Percentiles rank a stretch among this genome's conserved stretches.
Evolutionary conservation across 208 protist species (phyloP).

Genomic region (Trypanosoma theileri): DNA sequence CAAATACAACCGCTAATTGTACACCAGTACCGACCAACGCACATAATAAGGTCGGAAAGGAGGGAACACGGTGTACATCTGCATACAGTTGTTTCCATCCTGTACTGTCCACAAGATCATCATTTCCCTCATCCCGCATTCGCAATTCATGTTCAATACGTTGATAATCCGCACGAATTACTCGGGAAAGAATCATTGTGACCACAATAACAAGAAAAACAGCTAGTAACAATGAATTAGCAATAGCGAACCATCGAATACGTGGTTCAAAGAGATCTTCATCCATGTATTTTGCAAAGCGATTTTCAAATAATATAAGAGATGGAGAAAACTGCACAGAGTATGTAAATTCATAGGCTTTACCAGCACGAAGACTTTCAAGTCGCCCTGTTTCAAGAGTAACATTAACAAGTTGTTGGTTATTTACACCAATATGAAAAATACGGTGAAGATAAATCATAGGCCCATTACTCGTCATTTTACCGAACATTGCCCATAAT

Average conservation of each 20-base stretch:
- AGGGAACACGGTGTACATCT: constrained; percentile 94
- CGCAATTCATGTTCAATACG: constrained; percentile 69
- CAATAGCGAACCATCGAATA: constrained; percentile 93
- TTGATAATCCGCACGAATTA: constrained; percentile 79
- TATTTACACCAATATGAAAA: constrained; percentile 77
- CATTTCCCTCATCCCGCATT: constrained; percentile 39
- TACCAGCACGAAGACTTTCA: constrained; percentile 19
- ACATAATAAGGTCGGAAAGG: constrained; percentile 65
- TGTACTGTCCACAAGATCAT: constrained; percentile 82
- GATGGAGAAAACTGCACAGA: constrained; percentile 70
- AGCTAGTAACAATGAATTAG: constrained; percentile 93
- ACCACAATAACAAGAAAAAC: constrained; percentile 91
- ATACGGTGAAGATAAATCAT: constrained; percentile 88
- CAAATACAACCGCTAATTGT: constrained; percentile 47
- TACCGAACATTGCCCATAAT: constrained; percentile 46
- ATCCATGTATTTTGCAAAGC: constrained; percentile 91
- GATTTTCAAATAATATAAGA: constrained; percentile 67
- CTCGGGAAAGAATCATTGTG: constrained; percentile 87
- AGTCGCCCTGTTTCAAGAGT: constrained; percentile 48
- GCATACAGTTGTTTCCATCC: constrained; percentile 96
- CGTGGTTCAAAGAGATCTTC: constrained; percentile 85
- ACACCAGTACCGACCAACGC: constrained; percentile 73
- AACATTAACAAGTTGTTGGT: constrained; percentile 61
- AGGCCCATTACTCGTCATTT: constrained; percentile 12
- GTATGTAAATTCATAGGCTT: constrained; percentile 87